These are phyloP conservation scores for Neurospora africana DNA, from an alignment of 495 filamentous ascomycete genomes.

Conservation along the genomic window DNA sequence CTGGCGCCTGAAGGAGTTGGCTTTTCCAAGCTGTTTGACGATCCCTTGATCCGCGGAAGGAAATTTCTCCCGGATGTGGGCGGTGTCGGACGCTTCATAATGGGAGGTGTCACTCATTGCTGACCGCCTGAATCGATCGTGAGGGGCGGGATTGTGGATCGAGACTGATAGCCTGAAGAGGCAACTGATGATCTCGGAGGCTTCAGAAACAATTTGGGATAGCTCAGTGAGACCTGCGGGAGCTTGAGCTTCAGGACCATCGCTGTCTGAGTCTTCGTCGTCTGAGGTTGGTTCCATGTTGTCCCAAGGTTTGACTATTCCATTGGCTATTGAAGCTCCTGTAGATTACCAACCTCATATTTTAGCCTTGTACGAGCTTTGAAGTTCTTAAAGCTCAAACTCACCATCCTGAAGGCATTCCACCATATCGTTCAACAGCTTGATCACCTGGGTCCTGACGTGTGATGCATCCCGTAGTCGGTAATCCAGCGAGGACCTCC, in stretches of 20 bases:
- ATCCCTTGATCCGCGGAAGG: constrained; percentile 3
- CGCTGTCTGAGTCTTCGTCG: neutral
- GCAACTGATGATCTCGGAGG: constrained; percentile 11
- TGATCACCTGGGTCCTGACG: constrained; percentile 25
- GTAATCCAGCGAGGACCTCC: constrained; percentile 23
- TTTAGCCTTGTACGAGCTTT: neutral
- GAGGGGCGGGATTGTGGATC: constrained; percentile 17
- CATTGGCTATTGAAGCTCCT: neutral
- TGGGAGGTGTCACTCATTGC: constrained; percentile 3
- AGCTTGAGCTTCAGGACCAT: neutral
- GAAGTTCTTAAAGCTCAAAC: neutral
- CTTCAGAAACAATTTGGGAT: constrained; percentile 2
- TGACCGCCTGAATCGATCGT: constrained; percentile 14
- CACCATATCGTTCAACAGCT: constrained; percentile 20
- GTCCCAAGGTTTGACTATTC: neutral
- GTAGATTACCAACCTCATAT: rapidly evolving
- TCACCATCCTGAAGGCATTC: constrained; percentile 7
- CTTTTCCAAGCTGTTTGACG: constrained; percentile 27
- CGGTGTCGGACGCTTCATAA: constrained; percentile 7
- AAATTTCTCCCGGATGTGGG: constrained; percentile 2
- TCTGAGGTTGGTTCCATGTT: neutral
- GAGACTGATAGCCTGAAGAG: constrained; percentile 12
- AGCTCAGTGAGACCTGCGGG: neutral
- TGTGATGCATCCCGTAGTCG: constrained; percentile 36
- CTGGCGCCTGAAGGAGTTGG: constrained; percentile 30